Conservation (phyloP, 1,284 basidiomycete genomes). For the Ustilago trichophora region DNA sequence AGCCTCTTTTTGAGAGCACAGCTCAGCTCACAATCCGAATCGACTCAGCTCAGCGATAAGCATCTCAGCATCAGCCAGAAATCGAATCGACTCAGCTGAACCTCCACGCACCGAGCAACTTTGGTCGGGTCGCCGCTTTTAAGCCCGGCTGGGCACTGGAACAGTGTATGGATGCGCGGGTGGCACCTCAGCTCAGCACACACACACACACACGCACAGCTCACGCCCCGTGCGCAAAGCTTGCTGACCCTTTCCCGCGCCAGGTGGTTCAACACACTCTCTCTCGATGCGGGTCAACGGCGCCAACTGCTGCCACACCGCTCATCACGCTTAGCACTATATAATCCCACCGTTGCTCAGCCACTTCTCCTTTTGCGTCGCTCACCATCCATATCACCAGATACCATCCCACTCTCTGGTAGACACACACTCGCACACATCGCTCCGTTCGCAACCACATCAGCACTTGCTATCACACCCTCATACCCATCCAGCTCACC, state of each 20-base stretch:
- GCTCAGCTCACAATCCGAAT: not conserved
- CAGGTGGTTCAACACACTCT: no score
- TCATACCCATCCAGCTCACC: not conserved
- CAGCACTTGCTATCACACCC: not conserved
- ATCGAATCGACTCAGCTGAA: no score
- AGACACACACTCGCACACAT: not conserved
- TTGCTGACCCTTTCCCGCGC: not conserved
- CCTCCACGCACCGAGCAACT: constrained; percentile 1
- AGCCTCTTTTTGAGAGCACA: not conserved
- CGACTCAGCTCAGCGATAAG: not conserved
- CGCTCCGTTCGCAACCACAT: not conserved
- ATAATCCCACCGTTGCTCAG: constrained; percentile 25
- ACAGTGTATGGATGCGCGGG: constrained; percentile 16
- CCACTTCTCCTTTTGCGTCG: not conserved
- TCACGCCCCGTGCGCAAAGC: constrained; percentile 16
- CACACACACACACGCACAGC: no score
- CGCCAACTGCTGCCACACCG: no score
- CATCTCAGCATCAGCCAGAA: no score
- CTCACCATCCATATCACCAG: constrained; percentile 16
- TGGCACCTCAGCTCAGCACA: constrained; percentile 12
- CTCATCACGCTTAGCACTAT: no score
- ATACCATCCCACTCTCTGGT: constrained; percentile 3
- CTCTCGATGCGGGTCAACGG: constrained; percentile 11
- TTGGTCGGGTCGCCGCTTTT: not conserved
- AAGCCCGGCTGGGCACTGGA: constrained; percentile 6